Evolutionary conservation across 257 asterid species (phyloP), one percentile per base, ranked within the genome.

Genomic region (Ilex asprella): DNA sequence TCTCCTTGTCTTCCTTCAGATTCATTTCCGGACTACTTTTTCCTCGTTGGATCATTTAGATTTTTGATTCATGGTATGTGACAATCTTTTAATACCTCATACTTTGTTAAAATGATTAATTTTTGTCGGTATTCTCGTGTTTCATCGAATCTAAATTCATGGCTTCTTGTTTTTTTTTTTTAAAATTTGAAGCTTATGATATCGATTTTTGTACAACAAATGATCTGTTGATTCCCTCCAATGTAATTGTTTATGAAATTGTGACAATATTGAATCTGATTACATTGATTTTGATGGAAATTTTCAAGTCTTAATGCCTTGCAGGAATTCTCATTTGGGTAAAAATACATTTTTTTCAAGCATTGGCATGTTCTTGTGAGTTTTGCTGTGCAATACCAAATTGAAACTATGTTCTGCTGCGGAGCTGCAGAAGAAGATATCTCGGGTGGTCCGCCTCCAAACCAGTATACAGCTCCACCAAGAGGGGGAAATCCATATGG

Each of bases 401-500:
- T 44, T 12, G 13, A 14, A 10, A 50, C 16, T 50, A 53, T 53
- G 57, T 53, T 53, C 30, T 53, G 57, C 30, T 53, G 57, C 15
- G 30, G 30, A 16, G 57, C 2, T 14, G 3, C 27, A 16, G 57
- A 53, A 16, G 57, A 53, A 27, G 57, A 53, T 7, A 53, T 2
- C 57, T 3, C 14, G 29, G 15, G 57, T 16, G 57, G 30, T 15
- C 57, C 57, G 15, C 57, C 57, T 14, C 10, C 57, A 14, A 53
- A 53, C 57, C 57, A 53, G 15, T 53, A 15, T 27, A 53, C 57
- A 53, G 57, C 57, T 53, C 57, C 57, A 15, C 57, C 57, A 2
- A 15, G 30, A 14, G 57, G 30, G 57, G 57, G 10, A 16, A 53
- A 53, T 53, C 57, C 15, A n/a, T 16, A 53, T 53, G 57, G n/a